Conservation (phyloP, 306 rosid genomes). For the Prosopis cineraria region DNA sequence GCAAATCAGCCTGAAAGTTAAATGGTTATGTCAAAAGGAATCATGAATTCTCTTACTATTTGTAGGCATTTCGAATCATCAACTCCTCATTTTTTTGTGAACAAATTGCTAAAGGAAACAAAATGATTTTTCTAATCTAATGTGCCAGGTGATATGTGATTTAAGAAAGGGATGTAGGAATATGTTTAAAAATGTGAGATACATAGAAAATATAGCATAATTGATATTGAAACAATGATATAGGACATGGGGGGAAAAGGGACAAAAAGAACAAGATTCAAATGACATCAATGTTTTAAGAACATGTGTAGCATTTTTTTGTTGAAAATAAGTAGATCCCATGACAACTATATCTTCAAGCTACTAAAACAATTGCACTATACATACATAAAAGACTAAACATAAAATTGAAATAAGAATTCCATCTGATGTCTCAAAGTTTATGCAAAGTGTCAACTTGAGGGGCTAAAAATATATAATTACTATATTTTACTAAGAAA, state of each 20-base stretch:
- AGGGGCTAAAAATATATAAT: too few relatives aligned
- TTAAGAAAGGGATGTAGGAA: constrained; percentile 13
- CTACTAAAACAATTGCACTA: too few relatives aligned
- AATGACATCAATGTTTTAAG: too few relatives aligned
- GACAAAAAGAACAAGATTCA: background rate
- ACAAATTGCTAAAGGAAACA: constrained; percentile 7
- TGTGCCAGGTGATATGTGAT: constrained; percentile 10
- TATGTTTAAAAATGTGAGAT: background rate
- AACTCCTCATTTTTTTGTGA: constrained; percentile 11
- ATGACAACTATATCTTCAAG: too few relatives aligned
- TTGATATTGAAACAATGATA: background rate
- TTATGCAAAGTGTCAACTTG: too few relatives aligned
- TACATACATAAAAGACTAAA: too few relatives aligned
- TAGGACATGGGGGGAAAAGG: background rate
- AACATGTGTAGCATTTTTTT: too few relatives aligned
- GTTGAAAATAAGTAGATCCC: too few relatives aligned
- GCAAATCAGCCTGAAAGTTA: constrained; percentile 85
- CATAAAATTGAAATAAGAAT: too few relatives aligned
- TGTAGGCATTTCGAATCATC: constrained; percentile 20
- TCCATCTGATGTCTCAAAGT: too few relatives aligned
- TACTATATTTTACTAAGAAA: too few relatives aligned
- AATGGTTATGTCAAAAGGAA: constrained; percentile 33
- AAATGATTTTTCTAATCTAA: background rate
- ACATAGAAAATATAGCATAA: background rate
- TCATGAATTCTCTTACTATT: background rate